Conservation (phyloP, 495 filamentous ascomycete species). For the Hypoxylon rickii region DNA sequence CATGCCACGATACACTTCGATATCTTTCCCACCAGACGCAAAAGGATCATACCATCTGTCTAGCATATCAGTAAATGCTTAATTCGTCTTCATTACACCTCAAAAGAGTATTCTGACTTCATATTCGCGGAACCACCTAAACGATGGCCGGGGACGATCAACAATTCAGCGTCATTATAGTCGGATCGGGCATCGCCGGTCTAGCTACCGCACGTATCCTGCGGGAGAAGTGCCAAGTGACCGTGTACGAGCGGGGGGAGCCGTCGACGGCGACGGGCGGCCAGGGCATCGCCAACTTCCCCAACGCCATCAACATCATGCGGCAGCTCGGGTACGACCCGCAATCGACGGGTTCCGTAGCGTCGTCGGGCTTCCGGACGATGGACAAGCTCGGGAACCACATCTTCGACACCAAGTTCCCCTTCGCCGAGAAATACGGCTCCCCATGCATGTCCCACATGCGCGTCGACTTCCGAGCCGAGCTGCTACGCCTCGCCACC, state of each 20-base stretch:
- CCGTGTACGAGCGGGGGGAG: slow-evolving; percentile 34
- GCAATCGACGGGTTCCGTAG: slow-evolving; percentile 18
- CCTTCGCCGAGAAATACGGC: slow-evolving; percentile 43
- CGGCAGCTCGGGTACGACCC: slow-evolving; percentile 23
- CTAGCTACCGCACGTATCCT: slow-evolving; percentile 31
- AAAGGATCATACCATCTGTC: background rate
- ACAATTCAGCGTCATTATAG: slow-evolving; percentile 30
- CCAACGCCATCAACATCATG: slow-evolving; percentile 35
- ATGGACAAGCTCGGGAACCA: slow-evolving; percentile 35
- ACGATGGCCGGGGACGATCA: slow-evolving; percentile 16
- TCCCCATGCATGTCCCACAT: slow-evolving; percentile 48
- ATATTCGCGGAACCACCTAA: background rate
- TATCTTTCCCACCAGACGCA: too few relatives aligned
- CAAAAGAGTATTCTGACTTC: background rate
- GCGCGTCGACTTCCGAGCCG: slow-evolving; percentile 48
- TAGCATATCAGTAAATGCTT: too few relatives aligned
- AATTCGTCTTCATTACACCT: background rate
- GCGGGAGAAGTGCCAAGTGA: slow-evolving; percentile 36
- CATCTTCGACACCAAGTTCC: slow-evolving; percentile 38
- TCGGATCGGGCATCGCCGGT: slow-evolving; percentile 37
- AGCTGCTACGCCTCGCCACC: slow-evolving; percentile 41
- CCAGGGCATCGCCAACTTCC: slow-evolving; percentile 33
- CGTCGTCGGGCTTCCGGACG: slow-evolving; percentile 22
- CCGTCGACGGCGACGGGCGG: slow-evolving; percentile 28
- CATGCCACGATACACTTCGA: background rate